Base-by-base conservation (phyloP, 768 basidiomycete species). In the Tubosaeta sp. region DNA sequence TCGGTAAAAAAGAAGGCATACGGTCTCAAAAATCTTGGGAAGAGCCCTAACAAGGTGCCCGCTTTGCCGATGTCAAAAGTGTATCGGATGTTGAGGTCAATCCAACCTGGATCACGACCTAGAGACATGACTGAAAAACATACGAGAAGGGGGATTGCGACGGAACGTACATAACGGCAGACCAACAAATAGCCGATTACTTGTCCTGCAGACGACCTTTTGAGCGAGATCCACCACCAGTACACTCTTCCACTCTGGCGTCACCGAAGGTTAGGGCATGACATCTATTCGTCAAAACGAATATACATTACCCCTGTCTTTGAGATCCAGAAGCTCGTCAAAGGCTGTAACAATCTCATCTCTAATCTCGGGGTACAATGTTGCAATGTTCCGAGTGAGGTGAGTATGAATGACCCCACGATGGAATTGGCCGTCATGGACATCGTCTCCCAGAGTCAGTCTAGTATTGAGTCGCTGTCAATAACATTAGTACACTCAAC, bases 181-280 rank as follows among this genome's bases (percentile, higher is more conserved):
- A 0, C 78, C 80, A 7, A 81, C 72, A 53, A 82, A 76, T 5
- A 74, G 49, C 6, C 81, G 71, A 57, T 76, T 79, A 50, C 66
- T 74, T 2, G 70, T 64, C 32, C 76, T 69, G 33, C 71, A 67
- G 11, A 80, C 62, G 14, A 81, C 63, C 32, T 63, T 56, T 52
- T 60, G 65, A 3, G 70, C 53, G 0, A 55, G 55, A 7, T 65
- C 55, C 6, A 67, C 31, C 2, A 56, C 65, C 0, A 61, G 53
- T 10, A 76, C 50, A 2, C 55, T 53, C 16, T 60, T 61, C 79
- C 78, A 81, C 25, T 75, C 76, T 77, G 43, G 22, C 10, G 33
- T 16, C 2, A 26, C 14, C 14, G 1, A 6, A 17, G 9, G 14
- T 64, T 9, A 46, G 6, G 12, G 16, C 16, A 26, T 22, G 19